These are phyloP conservation scores for Amanita exitialis DNA, from an alignment of 768 basidiomycete species.

Conservation along the genomic window DNA sequence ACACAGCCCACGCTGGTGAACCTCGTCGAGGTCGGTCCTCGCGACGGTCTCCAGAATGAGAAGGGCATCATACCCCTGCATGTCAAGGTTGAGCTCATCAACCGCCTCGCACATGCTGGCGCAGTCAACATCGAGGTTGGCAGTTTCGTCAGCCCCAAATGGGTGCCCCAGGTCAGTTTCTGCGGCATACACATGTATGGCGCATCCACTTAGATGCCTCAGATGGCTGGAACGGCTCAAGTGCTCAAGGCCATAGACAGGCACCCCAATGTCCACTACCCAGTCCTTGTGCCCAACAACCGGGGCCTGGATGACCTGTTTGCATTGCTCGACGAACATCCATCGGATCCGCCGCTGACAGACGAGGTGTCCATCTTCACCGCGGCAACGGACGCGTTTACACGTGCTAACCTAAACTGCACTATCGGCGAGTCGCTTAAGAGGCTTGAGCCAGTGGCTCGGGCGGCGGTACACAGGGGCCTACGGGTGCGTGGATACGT, in stretches of 20 bases:
- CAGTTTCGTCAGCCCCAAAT: constrained; percentile 88
- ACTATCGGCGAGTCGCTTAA: constrained; percentile 61
- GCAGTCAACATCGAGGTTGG: constrained; percentile 69
- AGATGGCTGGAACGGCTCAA: constrained; percentile 86
- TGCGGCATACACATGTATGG: neutral
- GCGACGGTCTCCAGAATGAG: constrained; percentile 92
- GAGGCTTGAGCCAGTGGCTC: constrained; percentile 51
- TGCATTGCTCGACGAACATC: constrained; percentile 35
- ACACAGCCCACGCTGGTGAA: constrained; percentile 31
- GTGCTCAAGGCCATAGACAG: constrained; percentile 53
- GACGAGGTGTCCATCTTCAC: constrained; percentile 88
- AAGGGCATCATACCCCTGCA: constrained; percentile 59
- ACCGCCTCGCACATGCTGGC: constrained; percentile 62
- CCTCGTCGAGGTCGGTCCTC: constrained; percentile 85
- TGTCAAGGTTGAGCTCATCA: constrained; percentile 73
- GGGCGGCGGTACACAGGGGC: constrained; percentile 46
- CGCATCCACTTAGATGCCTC: neutral
- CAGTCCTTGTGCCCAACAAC: constrained; percentile 75
- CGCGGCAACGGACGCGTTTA: constrained; percentile 81
- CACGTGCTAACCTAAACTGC: constrained; percentile 76
- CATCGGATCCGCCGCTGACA: constrained; percentile 35
- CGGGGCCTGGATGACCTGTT: constrained; percentile 67
- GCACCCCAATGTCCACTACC: constrained; percentile 49
- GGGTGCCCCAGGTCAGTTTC: constrained; percentile 74
- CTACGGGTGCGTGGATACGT: constrained; percentile 79